These are phyloP conservation scores for Dryas integrifolia DNA, from an alignment of 331 rosid genomes.

Conservation along the genomic window DNA sequence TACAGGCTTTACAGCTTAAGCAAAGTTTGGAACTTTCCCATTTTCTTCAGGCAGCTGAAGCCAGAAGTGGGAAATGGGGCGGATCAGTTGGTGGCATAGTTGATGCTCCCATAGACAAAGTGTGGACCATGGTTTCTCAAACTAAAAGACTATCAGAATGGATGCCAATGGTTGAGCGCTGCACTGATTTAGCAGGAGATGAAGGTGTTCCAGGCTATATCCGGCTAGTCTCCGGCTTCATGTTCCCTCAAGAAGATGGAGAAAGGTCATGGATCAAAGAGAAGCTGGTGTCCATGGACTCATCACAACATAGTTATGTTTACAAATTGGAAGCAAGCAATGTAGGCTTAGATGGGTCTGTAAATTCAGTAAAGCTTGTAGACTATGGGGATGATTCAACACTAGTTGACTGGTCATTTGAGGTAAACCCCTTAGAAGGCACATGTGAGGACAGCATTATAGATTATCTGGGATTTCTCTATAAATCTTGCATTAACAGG, in stretches of 20 bases:
- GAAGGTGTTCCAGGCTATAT: conserved; percentile 61
- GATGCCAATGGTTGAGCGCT: conserved; percentile 81
- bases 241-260: conserved; percentile 75
- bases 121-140: conserved; percentile 57
- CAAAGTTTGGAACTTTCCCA: neutral
- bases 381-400: conserved; percentile 63
- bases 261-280: conserved; percentile 87
- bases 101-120: conserved; percentile 54
- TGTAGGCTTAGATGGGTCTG: conserved; percentile 71
- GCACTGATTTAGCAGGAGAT: conserved; percentile 48
- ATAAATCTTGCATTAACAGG: conserved; percentile 67
- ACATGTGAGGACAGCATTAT: conserved; percentile 48
- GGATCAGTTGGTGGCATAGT: conserved; percentile 63
- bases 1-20: too few relatives aligned
- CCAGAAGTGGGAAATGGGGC: conserved; percentile 49
- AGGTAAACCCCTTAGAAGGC: conserved; percentile 53
- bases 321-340: conserved; percentile 75
- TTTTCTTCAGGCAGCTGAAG: conserved; percentile 14
- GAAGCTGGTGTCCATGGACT: conserved; percentile 55
- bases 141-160: conserved; percentile 62
- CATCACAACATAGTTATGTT: conserved; percentile 45
- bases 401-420: conserved; percentile 61
- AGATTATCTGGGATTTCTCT: conserved; percentile 67
- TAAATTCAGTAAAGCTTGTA: conserved; percentile 52
- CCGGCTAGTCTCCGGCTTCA: conserved; percentile 64